Percentiles rank a stretch among this genome's conserved stretches.
phyloP scores from a whole-genome alignment of 805 yeast species.

The Ogataea polymorpha region DNA sequence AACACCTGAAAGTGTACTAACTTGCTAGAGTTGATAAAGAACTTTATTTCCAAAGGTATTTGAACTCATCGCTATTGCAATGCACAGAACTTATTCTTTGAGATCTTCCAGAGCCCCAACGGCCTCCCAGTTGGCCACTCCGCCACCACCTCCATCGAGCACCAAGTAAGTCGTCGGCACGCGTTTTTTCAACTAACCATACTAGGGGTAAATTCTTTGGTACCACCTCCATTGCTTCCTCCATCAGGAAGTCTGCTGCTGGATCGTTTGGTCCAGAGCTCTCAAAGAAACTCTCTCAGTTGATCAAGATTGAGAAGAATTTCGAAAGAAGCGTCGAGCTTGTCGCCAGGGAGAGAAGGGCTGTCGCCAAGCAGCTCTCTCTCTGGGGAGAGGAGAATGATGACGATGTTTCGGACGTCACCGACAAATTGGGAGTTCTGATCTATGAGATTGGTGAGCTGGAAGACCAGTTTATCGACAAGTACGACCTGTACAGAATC shows the following conservation, averaged over 20 bases:
- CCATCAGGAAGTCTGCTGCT: conserved; percentile 79
- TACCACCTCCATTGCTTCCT: conserved; percentile 62
- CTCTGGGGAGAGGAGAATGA: conserved; percentile 98
- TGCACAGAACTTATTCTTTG: conserved; percentile 79
- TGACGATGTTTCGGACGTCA: conserved; percentile 94
- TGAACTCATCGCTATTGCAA: neutral
- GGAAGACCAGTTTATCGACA: conserved; percentile 97
- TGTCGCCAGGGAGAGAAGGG: conserved; percentile 90
- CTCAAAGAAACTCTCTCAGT: conserved; percentile 84
- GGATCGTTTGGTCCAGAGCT: conserved; percentile 94
- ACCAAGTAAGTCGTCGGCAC: conserved; percentile 47
- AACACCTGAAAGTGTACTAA: conserved; percentile 14
- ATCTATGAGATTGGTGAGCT: conserved; percentile 96
- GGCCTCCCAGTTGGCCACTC: conserved; percentile 89
- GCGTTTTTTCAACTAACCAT: conserved; percentile 1
- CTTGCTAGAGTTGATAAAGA: conserved; percentile 18
- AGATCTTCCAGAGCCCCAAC: conserved; percentile 96
- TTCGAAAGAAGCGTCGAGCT: conserved; percentile 91
- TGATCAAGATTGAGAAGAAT: conserved; percentile 95
- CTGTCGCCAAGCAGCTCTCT: conserved; percentile 95
- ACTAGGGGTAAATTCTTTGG: conserved; percentile 64
- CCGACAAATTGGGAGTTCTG: conserved; percentile 95
- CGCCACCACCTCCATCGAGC: conserved; percentile 89
- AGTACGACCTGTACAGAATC: conserved; percentile 96
- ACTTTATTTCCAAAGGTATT: conserved; percentile 1